Percentiles rank a stretch among this genome's conserved stretches.
phyloP scores from a whole-genome alignment of 495 filamentous ascomycete genomes.

The Bacidia gigantensis region DNA sequence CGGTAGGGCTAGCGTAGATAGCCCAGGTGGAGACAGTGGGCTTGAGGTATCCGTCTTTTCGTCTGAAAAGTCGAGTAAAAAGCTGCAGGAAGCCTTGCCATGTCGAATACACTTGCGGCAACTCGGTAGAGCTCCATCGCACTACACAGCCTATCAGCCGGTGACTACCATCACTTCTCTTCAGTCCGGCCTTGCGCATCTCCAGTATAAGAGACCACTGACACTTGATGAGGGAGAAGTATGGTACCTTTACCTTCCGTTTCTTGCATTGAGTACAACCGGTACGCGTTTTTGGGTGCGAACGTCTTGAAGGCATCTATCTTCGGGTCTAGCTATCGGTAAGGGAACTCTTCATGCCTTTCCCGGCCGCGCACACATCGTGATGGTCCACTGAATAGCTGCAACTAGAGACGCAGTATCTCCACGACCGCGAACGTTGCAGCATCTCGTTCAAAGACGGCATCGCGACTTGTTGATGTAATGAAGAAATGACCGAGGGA shows the following conservation, averaged over 20 bases:
- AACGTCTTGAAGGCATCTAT: slow-evolving; percentile 9
- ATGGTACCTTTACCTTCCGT: neutral
- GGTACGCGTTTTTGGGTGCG: slow-evolving; percentile 1
- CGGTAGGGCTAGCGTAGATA: neutral
- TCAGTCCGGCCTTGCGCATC: neutral
- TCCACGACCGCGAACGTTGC: too few relatives aligned
- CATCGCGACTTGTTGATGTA: too few relatives aligned
- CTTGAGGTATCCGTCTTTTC: neutral
- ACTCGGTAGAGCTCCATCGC: neutral
- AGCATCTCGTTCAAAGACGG: too few relatives aligned
- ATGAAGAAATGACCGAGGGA: too few relatives aligned
- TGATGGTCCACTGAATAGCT: too few relatives aligned
- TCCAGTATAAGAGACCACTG: neutral
- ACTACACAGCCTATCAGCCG: neutral
- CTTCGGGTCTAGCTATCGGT: neutral
- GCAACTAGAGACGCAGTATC: too few relatives aligned
- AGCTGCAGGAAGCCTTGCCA: neutral
- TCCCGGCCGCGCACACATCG: too few relatives aligned
- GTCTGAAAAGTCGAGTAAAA: neutral
- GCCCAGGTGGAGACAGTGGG: neutral
- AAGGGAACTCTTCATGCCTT: neutral
- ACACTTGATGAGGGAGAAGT: neutral
- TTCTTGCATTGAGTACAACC: slow-evolving; percentile 1
- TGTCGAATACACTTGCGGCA: neutral
- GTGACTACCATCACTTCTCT: neutral